Evolutionary conservation across 2,329 filamentous ascomycete genomes (phyloP), one percentile per base, ranked within the genome.

Genomic region (Metarhizium anisopliae): DNA sequence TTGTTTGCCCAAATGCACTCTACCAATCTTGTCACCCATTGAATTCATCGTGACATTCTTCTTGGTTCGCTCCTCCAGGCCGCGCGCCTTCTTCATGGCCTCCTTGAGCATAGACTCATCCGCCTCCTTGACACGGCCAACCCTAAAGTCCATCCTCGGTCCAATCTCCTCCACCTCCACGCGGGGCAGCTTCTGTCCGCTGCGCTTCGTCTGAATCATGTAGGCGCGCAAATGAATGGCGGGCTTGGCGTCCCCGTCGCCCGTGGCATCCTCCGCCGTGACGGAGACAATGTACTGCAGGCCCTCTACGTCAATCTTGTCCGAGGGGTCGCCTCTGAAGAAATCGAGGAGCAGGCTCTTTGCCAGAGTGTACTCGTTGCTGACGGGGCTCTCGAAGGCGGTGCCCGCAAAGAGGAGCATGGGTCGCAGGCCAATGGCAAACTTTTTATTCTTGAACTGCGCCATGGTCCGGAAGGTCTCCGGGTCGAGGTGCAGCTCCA

Each of bases 111-210:
- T 82, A 13, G 81, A 81, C 65, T 84, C 80, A 63, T 96, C 90
- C 1, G 93, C 84, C 71, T 94, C 86, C 67, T 84, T 84, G 61
- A 86, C 76, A 63, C 94, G 85, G 29, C 94, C 92, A 54, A 96
- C 78, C 61, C 87, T 84, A 72, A 96, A 92, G 74, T 96, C 91
- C 74, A 97, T 90, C 61, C 93, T 83, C 4, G 94, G 94, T 0
- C 94, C 93, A 76, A 96, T 95, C 76, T 96, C 92, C 71, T 96
- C 91, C 56, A 97, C 81, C 70, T 97, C 93, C 18, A 99, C 89
- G 55, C 91, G 84, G 7, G 94, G 94, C 49, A 97, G 77, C 66
- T 86, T 89, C 72, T 94, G 89, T 7, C 91, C 91, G 62, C 86
- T 90, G 67, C 87, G 87, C 80, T 89, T 89, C 51, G 94, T 97